Evolutionary conservation across 495 filamentous ascomycete species (phyloP), one percentile per base, ranked within the genome.

Genomic region (Penicillium lividum): DNA sequence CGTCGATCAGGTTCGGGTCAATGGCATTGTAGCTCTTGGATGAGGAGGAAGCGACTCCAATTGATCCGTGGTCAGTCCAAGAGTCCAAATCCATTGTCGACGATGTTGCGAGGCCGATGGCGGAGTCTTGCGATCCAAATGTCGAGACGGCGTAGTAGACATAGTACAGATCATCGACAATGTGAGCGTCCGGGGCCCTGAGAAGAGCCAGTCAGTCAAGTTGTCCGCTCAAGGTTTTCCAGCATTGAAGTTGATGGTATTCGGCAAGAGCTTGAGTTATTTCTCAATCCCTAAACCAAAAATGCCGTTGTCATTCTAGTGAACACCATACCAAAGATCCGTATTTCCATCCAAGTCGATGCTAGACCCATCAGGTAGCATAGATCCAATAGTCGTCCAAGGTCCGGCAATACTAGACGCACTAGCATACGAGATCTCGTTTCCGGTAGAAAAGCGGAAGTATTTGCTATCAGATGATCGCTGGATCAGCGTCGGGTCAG

Each of bases 401-500:
- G 89, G 87, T 0, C 89, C 89, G 3, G 70, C 69, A 42, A 91
- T 73, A 18, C 79, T 76, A 0, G 82, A 75, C 1, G 88, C 77
- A 4, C 82, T 86, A n/a, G 82, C 81, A 54, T 89, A 83, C 11
- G 82, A 79, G 54, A 92, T 87, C 50, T 79, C 75, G 18, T 84
- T 83, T 27, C 83, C 83, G 0, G 89, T 92, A 4, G 83, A 85
- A 72, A 92, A 92, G 22, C 86, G 84, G 66, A 88, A 93, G 70
- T 92, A 92, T 0, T 66, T 83, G 6, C 84, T 82, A 63, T 91
- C 89, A 0, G 77, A 80, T n/a, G 72, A 69, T 55, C 88, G 80
- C 8, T 77, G 80, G 58, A 91, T 84, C 53, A 91, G 69, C 27
- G 80, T 67, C 6, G 87, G 88, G 57, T 91, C 88, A 55, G 90